Conservation (phyloP, 805 yeast genomes). For the Nakazawaea ambrosiae region DNA sequence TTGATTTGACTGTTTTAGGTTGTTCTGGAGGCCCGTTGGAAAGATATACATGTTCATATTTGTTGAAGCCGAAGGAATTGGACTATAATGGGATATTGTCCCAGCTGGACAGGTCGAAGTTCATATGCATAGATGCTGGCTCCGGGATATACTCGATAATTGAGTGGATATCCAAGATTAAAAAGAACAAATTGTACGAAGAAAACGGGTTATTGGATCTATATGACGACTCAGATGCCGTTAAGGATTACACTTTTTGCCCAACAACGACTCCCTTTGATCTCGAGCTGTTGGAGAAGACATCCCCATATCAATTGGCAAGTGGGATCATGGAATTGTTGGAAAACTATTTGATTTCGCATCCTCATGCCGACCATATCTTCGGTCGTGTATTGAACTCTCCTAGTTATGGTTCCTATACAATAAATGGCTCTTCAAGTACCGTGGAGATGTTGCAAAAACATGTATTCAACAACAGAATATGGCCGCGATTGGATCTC, state of each 20-base stretch:
- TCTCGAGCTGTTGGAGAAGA: neutral
- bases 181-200: neutral
- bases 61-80: slow-evolving; percentile 48
- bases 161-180: slow-evolving; percentile 24
- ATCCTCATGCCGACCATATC: slow-evolving; percentile 82
- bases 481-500: slow-evolving; percentile 71
- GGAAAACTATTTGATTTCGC: slow-evolving; percentile 50
- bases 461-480: slow-evolving; percentile 61
- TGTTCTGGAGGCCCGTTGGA: slow-evolving; percentile 84
- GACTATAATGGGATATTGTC: slow-evolving; percentile 32
- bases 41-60: slow-evolving; percentile 56
- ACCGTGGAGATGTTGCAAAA: slow-evolving; percentile 46
- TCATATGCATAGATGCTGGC: slow-evolving; percentile 76
- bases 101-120: slow-evolving; percentile 22
- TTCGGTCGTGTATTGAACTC: slow-evolving; percentile 64
- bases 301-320: slow-evolving; percentile 7
- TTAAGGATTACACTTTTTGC: slow-evolving; percentile 21
- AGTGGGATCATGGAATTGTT: neutral
- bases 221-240: slow-evolving; percentile 26
- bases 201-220: slow-evolving; percentile 16
- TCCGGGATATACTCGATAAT: slow-evolving; percentile 54
- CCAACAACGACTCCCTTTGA: slow-evolving; percentile 22
- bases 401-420: slow-evolving; percentile 44
- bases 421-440: slow-evolving; percentile 43
- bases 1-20: slow-evolving; percentile 66